These are phyloP conservation scores for Debaryomycetaceae sp. DNA, from an alignment of 1,139 yeast species.

Conservation along the genomic window DNA sequence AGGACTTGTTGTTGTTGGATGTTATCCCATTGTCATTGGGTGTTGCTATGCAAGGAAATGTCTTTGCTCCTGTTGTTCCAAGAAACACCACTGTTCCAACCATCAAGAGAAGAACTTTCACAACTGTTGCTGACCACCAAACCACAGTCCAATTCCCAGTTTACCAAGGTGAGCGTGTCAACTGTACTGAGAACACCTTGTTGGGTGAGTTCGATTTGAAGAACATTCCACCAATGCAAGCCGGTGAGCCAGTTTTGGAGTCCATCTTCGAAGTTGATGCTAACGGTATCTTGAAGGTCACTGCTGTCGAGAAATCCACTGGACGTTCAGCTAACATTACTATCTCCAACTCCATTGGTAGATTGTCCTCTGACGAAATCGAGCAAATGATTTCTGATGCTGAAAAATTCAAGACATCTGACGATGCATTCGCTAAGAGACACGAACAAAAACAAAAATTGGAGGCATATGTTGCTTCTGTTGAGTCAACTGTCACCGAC, in stretches of 20 bases:
- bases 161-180: constrained; percentile 99
- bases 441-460: constrained; percentile 99
- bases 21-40: constrained; percentile 98
- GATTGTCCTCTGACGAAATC: constrained; percentile 95
- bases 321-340: constrained; percentile 99
- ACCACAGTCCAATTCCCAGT: constrained; percentile 99
- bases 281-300: constrained; percentile 99
- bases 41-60: constrained; percentile 99
- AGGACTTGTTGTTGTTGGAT: constrained; percentile 95
- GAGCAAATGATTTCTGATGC: constrained; percentile 99
- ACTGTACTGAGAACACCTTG: constrained; percentile 98
- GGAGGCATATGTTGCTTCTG: constrained; percentile 97
- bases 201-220: constrained; percentile 99
- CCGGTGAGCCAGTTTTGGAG: constrained; percentile 99
- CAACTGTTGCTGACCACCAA: constrained; percentile 99
- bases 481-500: constrained; percentile 95
- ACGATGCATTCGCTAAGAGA: constrained; percentile 99
- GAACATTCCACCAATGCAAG: constrained; percentile 98
- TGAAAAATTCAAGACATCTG: constrained; percentile 98
- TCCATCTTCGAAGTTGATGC: constrained; percentile 99
- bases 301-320: constrained; percentile 98
- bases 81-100: constrained; percentile 99
- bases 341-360: constrained; percentile 99
- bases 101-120: constrained; percentile 99
- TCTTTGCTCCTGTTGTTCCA: constrained; percentile 98